phyloP scores from a whole-genome alignment of 176 grass and related monocot genomes.

The Hyparrhenia diplandra region DNA sequence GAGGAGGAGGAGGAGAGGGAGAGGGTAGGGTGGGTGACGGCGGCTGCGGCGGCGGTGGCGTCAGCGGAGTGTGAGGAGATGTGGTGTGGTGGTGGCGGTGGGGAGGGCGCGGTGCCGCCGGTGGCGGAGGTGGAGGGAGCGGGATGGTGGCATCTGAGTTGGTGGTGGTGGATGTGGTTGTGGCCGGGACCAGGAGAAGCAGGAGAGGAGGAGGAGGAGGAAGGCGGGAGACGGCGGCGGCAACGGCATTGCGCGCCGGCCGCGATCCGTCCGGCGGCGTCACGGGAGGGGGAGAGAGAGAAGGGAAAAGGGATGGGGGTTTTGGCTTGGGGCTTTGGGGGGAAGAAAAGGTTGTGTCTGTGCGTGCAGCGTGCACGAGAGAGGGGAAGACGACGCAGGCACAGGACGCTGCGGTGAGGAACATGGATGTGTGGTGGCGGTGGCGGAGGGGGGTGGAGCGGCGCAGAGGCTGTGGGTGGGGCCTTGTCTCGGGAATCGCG shows the following conservation, averaged over 20 bases:
- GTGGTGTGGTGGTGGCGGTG: constrained; percentile 12
- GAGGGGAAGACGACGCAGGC: not conserved
- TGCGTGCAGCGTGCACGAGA: too few species aligned
- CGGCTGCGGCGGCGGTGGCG: not conserved
- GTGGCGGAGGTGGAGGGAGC: not conserved
- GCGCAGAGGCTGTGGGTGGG: too few species aligned
- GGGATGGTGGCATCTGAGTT: not conserved
- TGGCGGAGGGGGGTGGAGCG: too few species aligned
- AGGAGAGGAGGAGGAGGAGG: not conserved
- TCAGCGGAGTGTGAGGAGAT: not conserved
- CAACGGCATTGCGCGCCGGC: not conserved
- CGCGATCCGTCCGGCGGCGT: not conserved
- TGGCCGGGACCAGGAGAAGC: not conserved
- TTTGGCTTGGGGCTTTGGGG: not conserved
- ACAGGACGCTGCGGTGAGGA: not conserved
- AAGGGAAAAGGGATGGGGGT: not conserved
- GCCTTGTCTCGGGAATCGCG: too few species aligned
- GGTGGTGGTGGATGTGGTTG: not conserved
- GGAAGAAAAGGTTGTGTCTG: not conserved
- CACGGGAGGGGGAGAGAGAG: not conserved
- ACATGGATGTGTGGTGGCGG: too few species aligned
- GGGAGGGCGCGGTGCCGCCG: not conserved
- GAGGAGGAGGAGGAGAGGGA: not conserved
- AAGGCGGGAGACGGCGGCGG: not conserved
- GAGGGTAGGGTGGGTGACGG: too few species aligned